Conservation (phyloP, 371 early-diverging fungal genomes). For the Mortierella sp. region DNA sequence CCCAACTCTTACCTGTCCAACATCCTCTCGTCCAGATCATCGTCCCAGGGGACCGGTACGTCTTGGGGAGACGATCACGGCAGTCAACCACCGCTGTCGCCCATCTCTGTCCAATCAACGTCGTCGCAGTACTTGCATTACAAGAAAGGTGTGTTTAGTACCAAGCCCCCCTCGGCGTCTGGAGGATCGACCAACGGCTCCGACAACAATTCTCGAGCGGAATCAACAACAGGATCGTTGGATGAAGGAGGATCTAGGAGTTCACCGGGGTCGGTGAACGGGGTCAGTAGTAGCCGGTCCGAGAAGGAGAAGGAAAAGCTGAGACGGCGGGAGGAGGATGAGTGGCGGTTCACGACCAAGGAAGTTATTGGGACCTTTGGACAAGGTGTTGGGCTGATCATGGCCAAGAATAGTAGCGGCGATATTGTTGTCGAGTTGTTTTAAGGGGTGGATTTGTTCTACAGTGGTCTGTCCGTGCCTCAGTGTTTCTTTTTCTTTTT, state of each 20-base stretch:
- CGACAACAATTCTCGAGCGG: constrained; percentile 21
- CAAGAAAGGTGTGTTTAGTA: background rate
- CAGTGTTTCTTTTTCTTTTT: background rate
- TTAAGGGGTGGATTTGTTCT: background rate
- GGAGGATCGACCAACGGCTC: constrained; percentile 20
- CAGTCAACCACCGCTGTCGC: background rate
- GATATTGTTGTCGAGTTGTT: constrained; percentile 22
- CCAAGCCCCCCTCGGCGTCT: constrained; percentile 10
- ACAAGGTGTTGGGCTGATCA: constrained; percentile 18
- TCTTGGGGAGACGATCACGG: constrained; percentile 26
- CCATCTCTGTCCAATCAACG: background rate
- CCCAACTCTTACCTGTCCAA: constrained; percentile 12
- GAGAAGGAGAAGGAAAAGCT: constrained; percentile 31
- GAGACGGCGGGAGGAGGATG: constrained; percentile 18
- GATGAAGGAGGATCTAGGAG: background rate
- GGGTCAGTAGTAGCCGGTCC: background rate
- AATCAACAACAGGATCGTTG: constrained; percentile 28
- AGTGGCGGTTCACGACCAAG: constrained; percentile 15
- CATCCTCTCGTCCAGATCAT: constrained; percentile 9
- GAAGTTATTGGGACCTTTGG: constrained; percentile 30
- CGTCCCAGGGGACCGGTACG: constrained; percentile 22
- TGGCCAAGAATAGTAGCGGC: constrained; percentile 35
- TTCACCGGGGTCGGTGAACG: constrained; percentile 9
- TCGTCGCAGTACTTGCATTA: background rate
- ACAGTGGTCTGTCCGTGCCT: background rate